Evolutionary conservation across 78 protist genomes (phyloP).

Genomic region (Andalucia godoyi): DNA sequence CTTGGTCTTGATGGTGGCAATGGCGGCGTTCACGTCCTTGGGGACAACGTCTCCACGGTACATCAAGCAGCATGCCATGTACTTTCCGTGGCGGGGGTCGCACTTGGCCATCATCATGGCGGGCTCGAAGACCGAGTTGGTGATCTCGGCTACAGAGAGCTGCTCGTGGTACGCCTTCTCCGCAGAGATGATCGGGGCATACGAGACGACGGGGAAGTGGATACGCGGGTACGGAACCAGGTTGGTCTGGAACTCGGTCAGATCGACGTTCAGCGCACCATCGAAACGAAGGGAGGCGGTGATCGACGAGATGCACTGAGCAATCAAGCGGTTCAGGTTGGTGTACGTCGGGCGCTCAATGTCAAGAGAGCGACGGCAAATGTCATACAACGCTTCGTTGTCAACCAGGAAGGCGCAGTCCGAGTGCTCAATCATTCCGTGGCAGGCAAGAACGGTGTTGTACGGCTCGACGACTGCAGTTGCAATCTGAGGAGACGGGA

Average conservation of each 20-base stretch:
- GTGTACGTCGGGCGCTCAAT: constrained; percentile 85
- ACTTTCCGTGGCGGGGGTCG: constrained; percentile 85
- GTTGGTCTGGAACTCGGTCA: constrained; percentile 78
- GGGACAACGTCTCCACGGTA: constrained; percentile 83
- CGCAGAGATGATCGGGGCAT: constrained; percentile 70
- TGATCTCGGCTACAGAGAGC: constrained; percentile 66
- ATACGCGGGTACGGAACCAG: constrained; percentile 83
- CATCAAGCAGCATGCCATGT: constrained; percentile 87
- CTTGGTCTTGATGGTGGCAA: constrained; percentile 74
- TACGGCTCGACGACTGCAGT: constrained; percentile 90
- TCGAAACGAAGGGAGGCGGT: constrained; percentile 88
- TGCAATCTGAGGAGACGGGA: constrained; percentile 54
- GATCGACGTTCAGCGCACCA: constrained; percentile 75
- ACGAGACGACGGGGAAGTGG: constrained; percentile 61
- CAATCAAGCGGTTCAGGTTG: constrained; percentile 69
- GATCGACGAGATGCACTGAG: constrained; percentile 75
- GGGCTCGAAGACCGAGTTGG: constrained; percentile 74
- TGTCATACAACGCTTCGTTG: constrained; percentile 89
- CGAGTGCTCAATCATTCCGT: constrained; percentile 78
- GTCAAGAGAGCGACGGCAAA: constrained; percentile 71
- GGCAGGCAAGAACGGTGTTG: constrained; percentile 89
- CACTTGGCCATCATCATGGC: constrained; percentile 79
- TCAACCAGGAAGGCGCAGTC: constrained; percentile 80
- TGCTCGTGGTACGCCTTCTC: constrained; percentile 78
- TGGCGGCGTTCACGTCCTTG: constrained; percentile 68